phyloP scores from a whole-genome alignment of 106 monocot genomes.

The Dendrobium huoshanense region DNA sequence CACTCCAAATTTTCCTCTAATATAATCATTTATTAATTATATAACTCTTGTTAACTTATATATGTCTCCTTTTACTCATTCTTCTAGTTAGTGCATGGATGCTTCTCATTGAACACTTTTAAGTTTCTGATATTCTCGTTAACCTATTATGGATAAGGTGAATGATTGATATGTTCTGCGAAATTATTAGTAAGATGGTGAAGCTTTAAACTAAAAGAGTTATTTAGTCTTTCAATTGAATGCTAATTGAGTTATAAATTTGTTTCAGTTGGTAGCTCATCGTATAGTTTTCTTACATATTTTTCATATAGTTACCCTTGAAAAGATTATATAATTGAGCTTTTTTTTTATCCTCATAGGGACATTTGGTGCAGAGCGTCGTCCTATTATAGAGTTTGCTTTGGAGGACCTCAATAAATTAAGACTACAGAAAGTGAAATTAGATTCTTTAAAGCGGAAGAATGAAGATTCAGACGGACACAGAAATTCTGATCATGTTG shows the following conservation, averaged over 20 bases:
- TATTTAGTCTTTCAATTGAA: too few relatives aligned
- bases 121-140: neutral
- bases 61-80: too few relatives aligned
- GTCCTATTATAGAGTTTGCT: slow-evolving; percentile 94
- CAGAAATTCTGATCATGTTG: slow-evolving; percentile 7
- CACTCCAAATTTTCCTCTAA: too few relatives aligned
- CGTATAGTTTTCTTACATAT: too few relatives aligned
- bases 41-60: too few relatives aligned
- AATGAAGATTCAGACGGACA: slow-evolving; percentile 18
- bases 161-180: neutral
- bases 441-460: slow-evolving; percentile 26
- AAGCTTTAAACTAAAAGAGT: too few relatives aligned
- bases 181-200: too few relatives aligned
- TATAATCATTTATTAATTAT: too few relatives aligned
- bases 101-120: neutral
- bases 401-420: slow-evolving; percentile 78
- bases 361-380: slow-evolving; percentile 77
- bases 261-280: too few relatives aligned
- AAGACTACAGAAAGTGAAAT: slow-evolving; percentile 37
- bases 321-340: neutral
- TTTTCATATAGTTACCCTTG: too few relatives aligned
- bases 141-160: neutral
- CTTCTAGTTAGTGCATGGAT: neutral
- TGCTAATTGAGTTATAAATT: too few relatives aligned
- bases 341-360: slow-evolving; percentile 22